phyloP scores from a whole-genome alignment of 805 yeast genomes.

The Kazachstania bromeliacearum region DNA sequence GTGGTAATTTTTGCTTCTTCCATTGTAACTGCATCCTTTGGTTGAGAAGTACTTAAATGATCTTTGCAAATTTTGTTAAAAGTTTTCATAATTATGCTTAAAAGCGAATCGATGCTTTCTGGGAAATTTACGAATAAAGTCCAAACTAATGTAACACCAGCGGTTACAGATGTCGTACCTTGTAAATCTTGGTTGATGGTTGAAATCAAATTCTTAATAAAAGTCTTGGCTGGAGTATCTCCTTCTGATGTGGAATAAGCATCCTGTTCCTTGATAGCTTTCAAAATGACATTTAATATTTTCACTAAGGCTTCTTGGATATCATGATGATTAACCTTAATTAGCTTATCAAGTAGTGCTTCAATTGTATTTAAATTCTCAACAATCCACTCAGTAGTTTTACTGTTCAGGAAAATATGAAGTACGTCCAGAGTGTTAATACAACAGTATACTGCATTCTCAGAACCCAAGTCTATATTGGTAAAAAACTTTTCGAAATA shows the following conservation, averaged over 20 bases:
- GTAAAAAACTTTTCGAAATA: slow-evolving; percentile 84
- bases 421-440: slow-evolving; percentile 87
- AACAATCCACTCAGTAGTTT: slow-evolving; percentile 68
- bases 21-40: slow-evolving; percentile 31
- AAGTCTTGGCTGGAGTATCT: slow-evolving; percentile 53
- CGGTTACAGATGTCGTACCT: slow-evolving; percentile 68
- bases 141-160: slow-evolving; percentile 79
- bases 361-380: slow-evolving; percentile 62
- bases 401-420: slow-evolving; percentile 72
- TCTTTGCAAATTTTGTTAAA: slow-evolving; percentile 85
- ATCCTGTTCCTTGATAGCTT: slow-evolving; percentile 52
- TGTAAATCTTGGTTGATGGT: slow-evolving; percentile 73
- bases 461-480: slow-evolving; percentile 62
- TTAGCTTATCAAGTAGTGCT: slow-evolving; percentile 65
- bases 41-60: slow-evolving; percentile 51
- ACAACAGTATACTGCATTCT: slow-evolving; percentile 65
- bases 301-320: slow-evolving; percentile 77
- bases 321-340: slow-evolving; percentile 75
- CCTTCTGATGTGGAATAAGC: slow-evolving; percentile 37
- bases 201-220: slow-evolving; percentile 49
- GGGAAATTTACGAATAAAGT: slow-evolving; percentile 72
- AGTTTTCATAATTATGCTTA: slow-evolving; percentile 74
- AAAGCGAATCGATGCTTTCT: slow-evolving; percentile 58
- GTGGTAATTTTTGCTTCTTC: slow-evolving; percentile 82
- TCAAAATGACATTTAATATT: slow-evolving; percentile 58